These are phyloP conservation scores for Aspergillus persii DNA, from an alignment of 2,329 filamentous ascomycete species.

Conservation along the genomic window DNA sequence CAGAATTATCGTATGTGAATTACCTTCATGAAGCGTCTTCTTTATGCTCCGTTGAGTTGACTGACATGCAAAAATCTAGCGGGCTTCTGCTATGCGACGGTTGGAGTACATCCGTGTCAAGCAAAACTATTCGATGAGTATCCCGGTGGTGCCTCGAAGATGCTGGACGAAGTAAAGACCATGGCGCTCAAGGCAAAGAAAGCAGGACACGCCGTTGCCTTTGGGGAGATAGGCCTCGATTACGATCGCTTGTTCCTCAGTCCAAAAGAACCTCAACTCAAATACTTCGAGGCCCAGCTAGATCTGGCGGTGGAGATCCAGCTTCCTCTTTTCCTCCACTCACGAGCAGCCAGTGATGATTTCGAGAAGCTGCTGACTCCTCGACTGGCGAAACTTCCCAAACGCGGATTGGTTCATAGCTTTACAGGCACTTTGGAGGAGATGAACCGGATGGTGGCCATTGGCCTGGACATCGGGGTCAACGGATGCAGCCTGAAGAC, in stretches of 20 bases:
- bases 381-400: slow-evolving; percentile 64
- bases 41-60: slow-evolving; percentile 1
- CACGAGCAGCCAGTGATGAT: slow-evolving; percentile 79
- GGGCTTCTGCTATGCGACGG: slow-evolving; percentile 79
- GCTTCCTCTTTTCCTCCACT: slow-evolving; percentile 88
- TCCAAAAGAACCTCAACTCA: slow-evolving; percentile 73
- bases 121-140: slow-evolving; percentile 72
- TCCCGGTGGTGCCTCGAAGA: slow-evolving; percentile 42
- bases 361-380: slow-evolving; percentile 71
- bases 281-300: slow-evolving; percentile 82
- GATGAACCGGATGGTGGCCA: slow-evolving; percentile 73
- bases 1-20: slow-evolving; percentile 66
- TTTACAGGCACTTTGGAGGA: slow-evolving; percentile 88
- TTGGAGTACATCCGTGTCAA: slow-evolving; percentile 91
- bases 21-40: neutral
- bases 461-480: slow-evolving; percentile 88
- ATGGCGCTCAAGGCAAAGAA: slow-evolving; percentile 62
- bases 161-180: slow-evolving; percentile 58
- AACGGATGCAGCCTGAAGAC: slow-evolving; percentile 98
- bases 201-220: slow-evolving; percentile 66
- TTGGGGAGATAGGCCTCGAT: slow-evolving; percentile 94
- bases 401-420: slow-evolving; percentile 83
- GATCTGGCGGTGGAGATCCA: slow-evolving; percentile 73
- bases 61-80: slow-evolving; percentile 48
- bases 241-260: slow-evolving; percentile 89